A percentile compares a stretch with the other conserved stretches of the same genome.
phyloP scores from a whole-genome alignment of 1,139 yeast genomes.

The Nematodospora anomalae region DNA sequence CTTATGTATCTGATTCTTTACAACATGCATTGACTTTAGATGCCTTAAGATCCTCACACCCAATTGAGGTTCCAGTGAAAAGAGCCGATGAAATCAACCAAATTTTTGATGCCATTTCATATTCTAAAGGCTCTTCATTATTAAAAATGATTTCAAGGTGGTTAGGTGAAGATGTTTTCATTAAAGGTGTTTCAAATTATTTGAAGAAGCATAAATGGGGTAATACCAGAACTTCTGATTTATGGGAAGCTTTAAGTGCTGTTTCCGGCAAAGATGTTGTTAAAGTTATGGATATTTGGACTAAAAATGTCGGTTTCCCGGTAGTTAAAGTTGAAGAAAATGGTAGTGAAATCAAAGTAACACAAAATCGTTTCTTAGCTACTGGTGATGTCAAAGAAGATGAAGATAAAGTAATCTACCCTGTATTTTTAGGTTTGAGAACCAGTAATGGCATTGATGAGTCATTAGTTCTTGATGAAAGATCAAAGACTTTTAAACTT shows the following conservation, averaged over 20 bases:
- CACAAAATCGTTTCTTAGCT: constrained; percentile 75
- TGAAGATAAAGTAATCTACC: constrained; percentile 61
- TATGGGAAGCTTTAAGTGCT: constrained; percentile 76
- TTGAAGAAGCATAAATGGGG: constrained; percentile 74
- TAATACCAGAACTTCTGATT: constrained; percentile 77
- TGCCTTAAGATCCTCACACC: constrained; percentile 75
- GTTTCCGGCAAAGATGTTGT: constrained; percentile 79
- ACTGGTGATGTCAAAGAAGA: constrained; percentile 82
- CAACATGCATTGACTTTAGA: constrained; percentile 74
- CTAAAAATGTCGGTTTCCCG: constrained; percentile 82
- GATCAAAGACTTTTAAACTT: constrained; percentile 51
- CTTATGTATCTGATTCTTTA: constrained; percentile 64
- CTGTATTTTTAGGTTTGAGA: constrained; percentile 78
- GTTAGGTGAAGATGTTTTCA: constrained; percentile 68
- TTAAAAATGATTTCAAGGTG: constrained; percentile 73
- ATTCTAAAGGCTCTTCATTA: constrained; percentile 79
- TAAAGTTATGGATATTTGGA: constrained; percentile 80
- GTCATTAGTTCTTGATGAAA: constrained; percentile 53
- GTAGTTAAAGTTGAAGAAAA: constrained; percentile 58
- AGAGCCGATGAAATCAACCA: constrained; percentile 58
- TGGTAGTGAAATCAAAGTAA: constrained; percentile 48
- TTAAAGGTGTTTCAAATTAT: constrained; percentile 73
- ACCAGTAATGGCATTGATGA: constrained; percentile 68
- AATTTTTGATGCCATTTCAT: constrained; percentile 62
- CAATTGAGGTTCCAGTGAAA: constrained; percentile 62